Percentiles rank a stretch among this genome's conserved stretches.
These are phyloP conservation scores for Coprinopsis sp. DNA, from an alignment of 768 basidiomycete genomes.

Conservation along the genomic window DNA sequence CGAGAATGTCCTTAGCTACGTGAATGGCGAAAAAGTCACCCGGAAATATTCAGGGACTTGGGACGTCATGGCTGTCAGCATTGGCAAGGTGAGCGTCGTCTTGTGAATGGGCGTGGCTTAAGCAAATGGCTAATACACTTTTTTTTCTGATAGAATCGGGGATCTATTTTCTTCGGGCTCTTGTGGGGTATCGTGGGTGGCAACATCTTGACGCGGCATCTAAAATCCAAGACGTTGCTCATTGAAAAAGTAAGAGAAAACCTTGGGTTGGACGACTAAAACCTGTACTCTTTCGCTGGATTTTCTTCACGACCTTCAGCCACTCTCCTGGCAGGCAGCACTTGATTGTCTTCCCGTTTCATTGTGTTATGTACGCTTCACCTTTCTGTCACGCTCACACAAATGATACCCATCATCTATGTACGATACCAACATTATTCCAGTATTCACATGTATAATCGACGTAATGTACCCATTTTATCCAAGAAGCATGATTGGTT, in stretches of 20 bases:
- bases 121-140: not conserved
- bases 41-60: constrained; percentile 19
- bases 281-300: no score
- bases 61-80: constrained; percentile 21
- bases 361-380: no score
- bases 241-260: constrained; percentile 18
- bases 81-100: constrained; percentile 18
- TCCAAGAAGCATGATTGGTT: no score
- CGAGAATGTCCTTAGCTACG: constrained; percentile 39
- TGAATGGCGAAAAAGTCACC: constrained; percentile 26
- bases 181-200: constrained; percentile 47
- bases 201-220: constrained; percentile 32
- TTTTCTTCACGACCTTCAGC: no score
- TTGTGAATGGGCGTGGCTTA: not conserved
- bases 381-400: no score
- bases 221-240: constrained; percentile 37
- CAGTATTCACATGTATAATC: no score
- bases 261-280: constrained; percentile 15
- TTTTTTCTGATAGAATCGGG: constrained; percentile 13
- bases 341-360: no score
- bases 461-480: no score
- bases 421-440: no score
- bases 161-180: constrained; percentile 25
- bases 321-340: no score
- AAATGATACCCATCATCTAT: no score